phyloP scores from a whole-genome alignment of 306 rosid species.

The Datisca glomerata region DNA sequence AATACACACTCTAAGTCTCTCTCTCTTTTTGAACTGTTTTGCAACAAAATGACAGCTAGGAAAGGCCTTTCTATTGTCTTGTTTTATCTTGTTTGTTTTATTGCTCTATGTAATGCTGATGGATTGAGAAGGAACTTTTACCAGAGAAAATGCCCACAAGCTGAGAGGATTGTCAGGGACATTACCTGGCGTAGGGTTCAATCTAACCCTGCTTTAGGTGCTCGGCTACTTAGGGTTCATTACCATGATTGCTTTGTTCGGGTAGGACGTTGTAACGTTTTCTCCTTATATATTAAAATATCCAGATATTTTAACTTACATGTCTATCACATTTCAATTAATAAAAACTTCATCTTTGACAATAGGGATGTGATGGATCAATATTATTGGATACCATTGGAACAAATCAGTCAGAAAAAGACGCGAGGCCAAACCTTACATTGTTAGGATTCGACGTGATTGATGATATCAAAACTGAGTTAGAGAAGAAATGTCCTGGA shows the following conservation, averaged over 20 bases:
- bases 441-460: constrained; percentile 22
- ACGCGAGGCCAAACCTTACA: constrained; percentile 11
- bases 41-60: constrained; percentile 5
- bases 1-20: no score
- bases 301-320: neutral
- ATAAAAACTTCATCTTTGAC: neutral
- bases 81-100: constrained; percentile 6
- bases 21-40: no score
- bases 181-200: constrained; percentile 11
- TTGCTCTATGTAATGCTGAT: constrained; percentile 6
- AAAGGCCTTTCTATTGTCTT: neutral
- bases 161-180: constrained; percentile 8
- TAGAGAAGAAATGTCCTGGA: constrained; percentile 26
- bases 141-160: constrained; percentile 11
- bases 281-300: neutral
- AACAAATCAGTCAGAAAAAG: constrained; percentile 16
- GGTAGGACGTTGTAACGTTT: constrained; percentile 11
- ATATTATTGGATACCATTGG: constrained; percentile 17
- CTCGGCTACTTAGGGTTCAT: constrained; percentile 23
- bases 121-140: constrained; percentile 9
- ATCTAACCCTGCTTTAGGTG: constrained; percentile 18
- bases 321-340: no score
- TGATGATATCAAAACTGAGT: constrained; percentile 20
- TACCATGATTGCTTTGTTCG: constrained; percentile 31
- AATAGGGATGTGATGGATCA: constrained; percentile 31